phyloP scores from a whole-genome alignment of 208 protist genomes.

The Novymonas esmeraldas region DNA sequence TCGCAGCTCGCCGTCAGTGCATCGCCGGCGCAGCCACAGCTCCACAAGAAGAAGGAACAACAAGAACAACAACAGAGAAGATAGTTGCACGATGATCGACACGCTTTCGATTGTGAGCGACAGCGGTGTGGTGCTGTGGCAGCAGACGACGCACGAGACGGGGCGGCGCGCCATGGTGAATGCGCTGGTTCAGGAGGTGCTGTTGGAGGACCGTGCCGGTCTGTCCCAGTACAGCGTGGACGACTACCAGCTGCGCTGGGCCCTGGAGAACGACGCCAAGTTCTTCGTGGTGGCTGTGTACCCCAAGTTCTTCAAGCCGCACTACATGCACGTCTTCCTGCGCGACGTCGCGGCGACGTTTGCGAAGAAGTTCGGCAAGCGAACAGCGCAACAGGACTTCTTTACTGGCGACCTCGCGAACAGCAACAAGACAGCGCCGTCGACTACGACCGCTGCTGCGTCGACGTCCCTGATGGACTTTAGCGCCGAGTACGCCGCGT shows the following conservation, averaged over 20 bases:
- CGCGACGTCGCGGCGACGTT: constrained; percentile 79
- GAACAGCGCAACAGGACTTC: constrained; percentile 14
- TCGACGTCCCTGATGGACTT: constrained; percentile 72
- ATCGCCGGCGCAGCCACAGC: too few species aligned
- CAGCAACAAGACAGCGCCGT: constrained; percentile 2
- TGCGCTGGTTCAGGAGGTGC: constrained; percentile 90
- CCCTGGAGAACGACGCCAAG: constrained; percentile 91
- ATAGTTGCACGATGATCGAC: constrained; percentile 90
- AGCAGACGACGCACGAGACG: constrained; percentile 50
- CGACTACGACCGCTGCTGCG: too few species aligned
- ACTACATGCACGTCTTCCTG: constrained; percentile 91
- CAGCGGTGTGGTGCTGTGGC: constrained; percentile 95
- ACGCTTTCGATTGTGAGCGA: constrained; percentile 93
- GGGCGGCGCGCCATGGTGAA: constrained; percentile 90
- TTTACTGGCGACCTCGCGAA: constrained; percentile 2
- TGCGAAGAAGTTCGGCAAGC: constrained; percentile 54
- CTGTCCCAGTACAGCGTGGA: constrained; percentile 65
- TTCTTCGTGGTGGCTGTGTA: constrained; percentile 95
- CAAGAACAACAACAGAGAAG: not conserved
- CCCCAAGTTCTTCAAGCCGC: constrained; percentile 87
- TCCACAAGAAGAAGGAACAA: not conserved
- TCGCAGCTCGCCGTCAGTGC: too few species aligned
- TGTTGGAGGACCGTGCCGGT: constrained; percentile 93
- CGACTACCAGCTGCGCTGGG: constrained; percentile 93
- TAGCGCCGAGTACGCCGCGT: constrained; percentile 40